phyloP scores from a whole-genome alignment of 352 stramenopile species.

The Globisporangium splendens region DNA sequence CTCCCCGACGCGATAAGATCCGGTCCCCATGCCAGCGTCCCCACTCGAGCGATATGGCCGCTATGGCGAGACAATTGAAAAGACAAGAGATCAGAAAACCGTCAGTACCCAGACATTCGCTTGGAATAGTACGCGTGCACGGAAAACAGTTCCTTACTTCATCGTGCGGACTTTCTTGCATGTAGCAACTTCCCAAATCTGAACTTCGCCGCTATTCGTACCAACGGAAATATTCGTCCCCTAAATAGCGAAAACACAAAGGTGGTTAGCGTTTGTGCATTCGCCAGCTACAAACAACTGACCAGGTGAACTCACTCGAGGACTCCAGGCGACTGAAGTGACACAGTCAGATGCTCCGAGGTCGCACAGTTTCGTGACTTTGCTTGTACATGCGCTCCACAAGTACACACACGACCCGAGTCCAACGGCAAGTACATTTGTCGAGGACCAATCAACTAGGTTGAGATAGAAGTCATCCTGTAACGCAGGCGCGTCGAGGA shows the following conservation, averaged over 20 bases:
- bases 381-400: conserved; percentile 91
- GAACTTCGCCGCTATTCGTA: conserved; percentile 92
- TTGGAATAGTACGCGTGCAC: background rate
- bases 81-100: conserved; percentile 7
- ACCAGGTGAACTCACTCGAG: conserved; percentile 50
- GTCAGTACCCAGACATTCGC: conserved; percentile 1
- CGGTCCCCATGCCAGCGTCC: conserved; percentile 90
- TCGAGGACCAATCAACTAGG: conserved; percentile 95
- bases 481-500: conserved; percentile 95
- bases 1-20: conserved; percentile 92
- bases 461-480: conserved; percentile 99
- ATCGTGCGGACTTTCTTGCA: conserved; percentile 91
- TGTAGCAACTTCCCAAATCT: conserved; percentile 93
- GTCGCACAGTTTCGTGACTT: conserved; percentile 94
- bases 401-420: conserved; percentile 94
- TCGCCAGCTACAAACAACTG: conserved; percentile 6
- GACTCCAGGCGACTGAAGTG: conserved; percentile 93
- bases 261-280: background rate
- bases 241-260: conserved; percentile 22
- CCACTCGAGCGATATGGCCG: conserved; percentile 91
- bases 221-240: conserved; percentile 92
- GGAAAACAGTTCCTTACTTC: conserved; percentile 32
- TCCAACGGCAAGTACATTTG: conserved; percentile 95
- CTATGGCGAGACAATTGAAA: conserved; percentile 16
- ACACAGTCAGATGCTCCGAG: conserved; percentile 75